A percentile compares a stretch with the other conserved stretches of the same genome.
phyloP scores from a whole-genome alignment of 129 eudicot species.

The Lactuca saligna region DNA sequence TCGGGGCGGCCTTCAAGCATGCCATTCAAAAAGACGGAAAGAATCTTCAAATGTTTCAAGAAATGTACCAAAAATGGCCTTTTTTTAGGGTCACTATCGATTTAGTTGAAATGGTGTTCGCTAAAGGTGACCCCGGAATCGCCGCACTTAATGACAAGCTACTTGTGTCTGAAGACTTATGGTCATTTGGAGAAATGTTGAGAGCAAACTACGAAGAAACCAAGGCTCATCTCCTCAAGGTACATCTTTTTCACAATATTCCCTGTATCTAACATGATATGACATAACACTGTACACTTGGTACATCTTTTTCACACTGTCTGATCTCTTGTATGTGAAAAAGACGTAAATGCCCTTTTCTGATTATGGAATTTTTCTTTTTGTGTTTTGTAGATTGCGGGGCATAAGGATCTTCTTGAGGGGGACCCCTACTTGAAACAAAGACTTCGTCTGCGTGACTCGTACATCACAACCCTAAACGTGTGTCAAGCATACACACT shows the following conservation, averaged over 20 bases:
- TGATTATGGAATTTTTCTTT: neutral
- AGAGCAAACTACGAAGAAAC: slow-evolving; percentile 79
- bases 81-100: slow-evolving; percentile 98
- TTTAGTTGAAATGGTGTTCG: slow-evolving; percentile 95
- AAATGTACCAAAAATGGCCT: slow-evolving; percentile 95
- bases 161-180: slow-evolving; percentile 80
- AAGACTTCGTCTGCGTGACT: slow-evolving; percentile 73
- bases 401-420: slow-evolving; percentile 86
- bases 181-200: slow-evolving; percentile 75
- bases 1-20: slow-evolving; percentile 89
- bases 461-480: slow-evolving; percentile 87
- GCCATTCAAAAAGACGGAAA: slow-evolving; percentile 58
- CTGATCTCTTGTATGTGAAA: no score
- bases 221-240: slow-evolving; percentile 76
- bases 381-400: slow-evolving; percentile 65
- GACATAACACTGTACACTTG: no score
- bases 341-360: no score
- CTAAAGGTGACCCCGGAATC: slow-evolving; percentile 96
- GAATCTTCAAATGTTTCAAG: slow-evolving; percentile 75
- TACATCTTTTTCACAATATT: slow-evolving; percentile 26
- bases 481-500: slow-evolving; percentile 86
- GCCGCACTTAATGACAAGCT: slow-evolving; percentile 92
- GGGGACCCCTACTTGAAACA: slow-evolving; percentile 94
- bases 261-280: no score
- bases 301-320: no score